Conservation (phyloP, 768 basidiomycete genomes). For the Lactarius hengduanensis region DNA sequence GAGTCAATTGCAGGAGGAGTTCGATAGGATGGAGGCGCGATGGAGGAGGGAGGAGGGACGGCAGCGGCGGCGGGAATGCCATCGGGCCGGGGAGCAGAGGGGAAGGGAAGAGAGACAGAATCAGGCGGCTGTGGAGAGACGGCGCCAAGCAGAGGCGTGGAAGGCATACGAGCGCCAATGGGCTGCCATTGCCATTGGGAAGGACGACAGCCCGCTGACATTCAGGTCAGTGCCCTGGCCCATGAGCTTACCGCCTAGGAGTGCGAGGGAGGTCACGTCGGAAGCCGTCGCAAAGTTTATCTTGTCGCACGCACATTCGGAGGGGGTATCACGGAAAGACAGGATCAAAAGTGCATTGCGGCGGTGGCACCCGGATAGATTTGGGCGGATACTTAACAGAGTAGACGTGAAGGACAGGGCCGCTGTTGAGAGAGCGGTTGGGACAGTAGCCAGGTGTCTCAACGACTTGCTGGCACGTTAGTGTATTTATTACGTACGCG, state of each 20-base stretch:
- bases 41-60: slow-evolving; percentile 46
- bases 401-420: slow-evolving; percentile 52
- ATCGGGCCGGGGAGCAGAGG: slow-evolving; percentile 46
- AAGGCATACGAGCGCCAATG: slow-evolving; percentile 62
- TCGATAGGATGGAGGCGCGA: slow-evolving; percentile 52
- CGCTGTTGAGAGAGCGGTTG: slow-evolving; percentile 60
- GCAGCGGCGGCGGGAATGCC: slow-evolving; percentile 35
- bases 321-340: slow-evolving; percentile 57
- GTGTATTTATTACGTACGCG: slow-evolving; percentile 6
- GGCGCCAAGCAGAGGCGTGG: slow-evolving; percentile 57
- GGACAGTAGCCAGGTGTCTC: slow-evolving; percentile 55
- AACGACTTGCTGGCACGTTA: slow-evolving; percentile 28
- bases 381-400: slow-evolving; percentile 53
- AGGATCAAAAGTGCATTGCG: slow-evolving; percentile 64
- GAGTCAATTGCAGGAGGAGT: slow-evolving; percentile 52
- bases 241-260: slow-evolving; percentile 42
- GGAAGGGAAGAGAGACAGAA: slow-evolving; percentile 39
- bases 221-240: slow-evolving; percentile 79
- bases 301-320: slow-evolving; percentile 63
- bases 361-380: slow-evolving; percentile 82
- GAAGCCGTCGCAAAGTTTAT: slow-evolving; percentile 60
- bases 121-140: slow-evolving; percentile 37
- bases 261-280: slow-evolving; percentile 50
- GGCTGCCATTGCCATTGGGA: slow-evolving; percentile 46
- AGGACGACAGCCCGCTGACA: slow-evolving; percentile 43